Conservation (phyloP, 306 rosid genomes). For the Sindora glabra region DNA sequence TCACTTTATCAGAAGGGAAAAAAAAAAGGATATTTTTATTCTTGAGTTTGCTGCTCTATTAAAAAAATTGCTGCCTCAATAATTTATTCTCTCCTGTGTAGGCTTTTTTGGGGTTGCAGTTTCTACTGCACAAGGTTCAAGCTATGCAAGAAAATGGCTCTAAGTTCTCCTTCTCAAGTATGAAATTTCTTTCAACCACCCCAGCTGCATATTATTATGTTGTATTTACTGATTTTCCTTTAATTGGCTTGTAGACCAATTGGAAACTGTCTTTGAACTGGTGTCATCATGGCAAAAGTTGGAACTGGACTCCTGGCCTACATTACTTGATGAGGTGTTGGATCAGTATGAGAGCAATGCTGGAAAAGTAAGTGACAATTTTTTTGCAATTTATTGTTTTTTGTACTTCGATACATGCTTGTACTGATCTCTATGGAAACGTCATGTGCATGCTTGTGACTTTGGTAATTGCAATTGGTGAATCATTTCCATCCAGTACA, state of each 20-base stretch:
- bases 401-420: background rate
- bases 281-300: constrained; percentile 67
- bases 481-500: too few relatives aligned
- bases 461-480: too few relatives aligned
- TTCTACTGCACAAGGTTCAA: constrained; percentile 49
- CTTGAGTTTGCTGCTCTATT: background rate
- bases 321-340: constrained; percentile 75
- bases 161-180: constrained; percentile 52
- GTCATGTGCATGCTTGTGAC: background rate
- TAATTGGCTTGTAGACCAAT: constrained; percentile 41
- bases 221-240: constrained; percentile 8
- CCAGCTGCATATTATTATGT: background rate
- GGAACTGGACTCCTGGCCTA: constrained; percentile 77
- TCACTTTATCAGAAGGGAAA: too few relatives aligned
- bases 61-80: background rate
- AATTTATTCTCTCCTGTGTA: constrained; percentile 20
- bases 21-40: background rate
- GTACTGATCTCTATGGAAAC: background rate
- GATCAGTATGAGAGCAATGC: constrained; percentile 68
- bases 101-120: constrained; percentile 84
- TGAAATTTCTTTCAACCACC: background rate
- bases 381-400: background rate
- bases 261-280: constrained; percentile 43
- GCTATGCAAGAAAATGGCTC: constrained; percentile 60
- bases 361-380: constrained; percentile 43